A percentile compares a stretch with the other conserved stretches of the same genome.
phyloP scores from a whole-genome alignment of 352 stramenopile genomes.

The Globisporangium rhizosaccharum region DNA sequence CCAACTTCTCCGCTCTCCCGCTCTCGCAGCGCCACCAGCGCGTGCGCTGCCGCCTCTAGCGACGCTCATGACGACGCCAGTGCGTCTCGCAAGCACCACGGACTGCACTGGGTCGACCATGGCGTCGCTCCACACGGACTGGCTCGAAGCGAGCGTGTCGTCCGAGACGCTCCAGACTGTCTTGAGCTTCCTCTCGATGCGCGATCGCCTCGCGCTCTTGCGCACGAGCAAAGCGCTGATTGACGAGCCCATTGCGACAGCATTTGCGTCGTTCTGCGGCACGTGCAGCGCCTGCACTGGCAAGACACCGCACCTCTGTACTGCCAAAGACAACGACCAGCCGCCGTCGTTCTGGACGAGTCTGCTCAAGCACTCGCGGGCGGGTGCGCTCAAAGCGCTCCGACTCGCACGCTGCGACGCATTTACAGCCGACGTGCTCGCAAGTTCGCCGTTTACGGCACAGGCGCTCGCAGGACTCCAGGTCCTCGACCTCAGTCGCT shows the following conservation, averaged over 20 bases:
- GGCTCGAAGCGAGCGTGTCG: slow-evolving; percentile 15
- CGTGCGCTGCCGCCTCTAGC: slow-evolving; percentile 7
- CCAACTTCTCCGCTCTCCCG: neutral
- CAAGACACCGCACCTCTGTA: slow-evolving; percentile 58
- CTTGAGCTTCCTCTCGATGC: slow-evolving; percentile 45
- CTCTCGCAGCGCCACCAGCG: neutral
- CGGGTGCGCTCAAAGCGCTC: slow-evolving; percentile 35
- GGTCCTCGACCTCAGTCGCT: slow-evolving; percentile 63
- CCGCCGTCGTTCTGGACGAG: slow-evolving; percentile 46
- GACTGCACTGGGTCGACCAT: neutral
- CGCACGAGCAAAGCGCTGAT: slow-evolving; percentile 31
- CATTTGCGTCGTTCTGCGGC: slow-evolving; percentile 57
- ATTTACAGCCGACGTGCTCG: slow-evolving; percentile 38
- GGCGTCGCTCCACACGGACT: neutral
- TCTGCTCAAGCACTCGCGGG: slow-evolving; percentile 30
- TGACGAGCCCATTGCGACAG: slow-evolving; percentile 32
- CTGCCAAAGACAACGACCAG: slow-evolving; percentile 22
- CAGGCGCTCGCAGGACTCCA: slow-evolving; percentile 33
- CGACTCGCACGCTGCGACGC: slow-evolving; percentile 45
- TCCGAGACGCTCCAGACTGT: slow-evolving; percentile 51
- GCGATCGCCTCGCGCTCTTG: slow-evolving; percentile 59
- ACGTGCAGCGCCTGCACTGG: slow-evolving; percentile 37
- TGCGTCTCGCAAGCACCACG: no score
- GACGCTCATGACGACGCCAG: neutral
- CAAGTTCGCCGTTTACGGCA: slow-evolving; percentile 13